Base-by-base conservation (phyloP, 139 green algal species). In the Pedinophyceae sp. region DNA sequence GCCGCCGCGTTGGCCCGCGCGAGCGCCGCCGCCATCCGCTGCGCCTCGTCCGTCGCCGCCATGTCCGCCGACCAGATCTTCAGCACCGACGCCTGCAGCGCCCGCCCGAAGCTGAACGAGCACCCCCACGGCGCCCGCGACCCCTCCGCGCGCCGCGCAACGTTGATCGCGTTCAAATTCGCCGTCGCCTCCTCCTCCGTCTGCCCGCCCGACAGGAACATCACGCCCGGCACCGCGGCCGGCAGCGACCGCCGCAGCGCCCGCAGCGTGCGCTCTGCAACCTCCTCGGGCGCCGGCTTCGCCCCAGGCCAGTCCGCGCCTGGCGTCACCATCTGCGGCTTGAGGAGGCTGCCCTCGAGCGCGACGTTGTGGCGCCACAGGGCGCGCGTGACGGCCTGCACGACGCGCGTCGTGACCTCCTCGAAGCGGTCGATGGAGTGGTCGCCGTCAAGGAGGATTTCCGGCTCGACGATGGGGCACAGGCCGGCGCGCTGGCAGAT, bases 401-500 rank as follows among this genome's bases (percentile, higher is more conserved):
- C 68, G 2, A 86, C 58, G 57, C 60, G 84, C 18, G 58, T 74
- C 1, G 58, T 55, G 48, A 30, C 69, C 55, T 65, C 58, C 0
- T 60, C 65, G 58, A 63, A 78, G 10, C 41, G 61, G 2, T 79
- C 65, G 13, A 71, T 57, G 55, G 58, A 59, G 70, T 96, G 87
- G n/a, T 40, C 30, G 20, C 89, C 89, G 50, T 97, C 88, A 20
- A 87, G 89, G 20, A 97, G 61, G 26, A 97, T 64, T 65, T 97
- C 89, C 4, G 89, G 89, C 72, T 97, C 89, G 25, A 97, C 89
- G 40, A 97, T 90, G 0, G 89, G 89, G 4, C 96, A 84, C 23
- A 97, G 58, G 1, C 78, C 85, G 19, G 67, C 62, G 1, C 55
- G 55, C 66, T 97, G 89, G 61, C 71, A 87, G 20, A 94, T 84